Percentiles rank a stretch among this genome's conserved stretches.
Conservation (phyloP, 257 asterid genomes). For the Voacanga thouarsii region DNA sequence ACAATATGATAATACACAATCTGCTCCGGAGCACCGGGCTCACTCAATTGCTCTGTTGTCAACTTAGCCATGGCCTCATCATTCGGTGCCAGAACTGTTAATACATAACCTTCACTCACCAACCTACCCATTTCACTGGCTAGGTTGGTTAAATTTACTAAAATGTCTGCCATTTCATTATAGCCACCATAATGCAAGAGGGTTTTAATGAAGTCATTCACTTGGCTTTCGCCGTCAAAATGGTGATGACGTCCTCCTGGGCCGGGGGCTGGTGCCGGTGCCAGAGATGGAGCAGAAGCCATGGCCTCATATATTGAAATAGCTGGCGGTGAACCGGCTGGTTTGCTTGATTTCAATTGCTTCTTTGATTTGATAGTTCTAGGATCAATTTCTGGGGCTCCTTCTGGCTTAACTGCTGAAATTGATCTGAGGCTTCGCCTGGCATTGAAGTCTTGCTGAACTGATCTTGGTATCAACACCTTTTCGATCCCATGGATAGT, state of each 20-base stretch:
- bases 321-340: conserved; percentile 21
- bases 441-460: conserved; percentile 25
- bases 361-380: conserved; percentile 6
- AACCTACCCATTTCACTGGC: conserved; percentile 31
- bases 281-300: conserved; percentile 33
- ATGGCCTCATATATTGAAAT: conserved; percentile 26
- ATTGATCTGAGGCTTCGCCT: conserved; percentile 23
- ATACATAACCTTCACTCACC: conserved; percentile 29
- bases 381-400: conserved; percentile 30
- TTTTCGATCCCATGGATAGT: conserved; percentile 30
- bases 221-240: conserved; percentile 31
- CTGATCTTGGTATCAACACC: conserved; percentile 22
- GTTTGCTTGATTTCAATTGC: background rate
- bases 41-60: conserved; percentile 30
- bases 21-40: conserved; percentile 34
- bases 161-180: conserved; percentile 30
- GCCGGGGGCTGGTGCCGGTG: conserved; percentile 34
- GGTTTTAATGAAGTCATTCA: conserved; percentile 30
- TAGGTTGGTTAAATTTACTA: conserved; percentile 26
- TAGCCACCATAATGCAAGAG: conserved; percentile 31
- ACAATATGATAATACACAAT: conserved; percentile 31
- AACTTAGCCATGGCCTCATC: conserved; percentile 38
- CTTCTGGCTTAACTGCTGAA: conserved; percentile 23
- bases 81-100: conserved; percentile 33
- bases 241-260: conserved; percentile 38